These are phyloP conservation scores for Cryptococcus amylolentus DNA, from an alignment of 1,284 basidiomycete genomes.

Conservation along the genomic window DNA sequence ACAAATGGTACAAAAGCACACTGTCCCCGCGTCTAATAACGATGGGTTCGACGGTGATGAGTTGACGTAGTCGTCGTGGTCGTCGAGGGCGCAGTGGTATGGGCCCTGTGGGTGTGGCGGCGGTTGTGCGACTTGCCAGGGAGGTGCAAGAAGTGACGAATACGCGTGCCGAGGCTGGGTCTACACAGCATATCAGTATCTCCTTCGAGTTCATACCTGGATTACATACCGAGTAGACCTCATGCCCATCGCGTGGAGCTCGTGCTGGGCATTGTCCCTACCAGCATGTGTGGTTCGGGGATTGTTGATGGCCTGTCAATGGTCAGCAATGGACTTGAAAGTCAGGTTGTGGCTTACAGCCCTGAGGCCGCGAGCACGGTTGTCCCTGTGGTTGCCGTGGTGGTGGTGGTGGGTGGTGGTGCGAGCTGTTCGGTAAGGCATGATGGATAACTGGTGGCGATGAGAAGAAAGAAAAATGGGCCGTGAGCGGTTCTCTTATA, in stretches of 20 bases:
- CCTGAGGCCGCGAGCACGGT: conserved; percentile 17
- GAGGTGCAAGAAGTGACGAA: conserved; percentile 22
- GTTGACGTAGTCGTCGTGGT: too few relatives aligned
- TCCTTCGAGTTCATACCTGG: not conserved
- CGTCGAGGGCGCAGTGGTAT: too few relatives aligned
- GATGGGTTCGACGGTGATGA: too few relatives aligned
- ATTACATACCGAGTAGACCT: conserved; percentile 15
- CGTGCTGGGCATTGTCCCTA: conserved; percentile 15
- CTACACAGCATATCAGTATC: not conserved
- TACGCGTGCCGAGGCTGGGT: conserved; percentile 17
- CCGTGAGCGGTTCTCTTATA: not conserved
- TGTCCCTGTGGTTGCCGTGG: conserved; percentile 13
- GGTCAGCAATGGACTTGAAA: not conserved
- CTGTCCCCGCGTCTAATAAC: too few relatives aligned
- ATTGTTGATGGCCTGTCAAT: conserved; percentile 25
- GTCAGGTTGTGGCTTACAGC: conserved; percentile 10
- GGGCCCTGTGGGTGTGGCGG: not conserved
- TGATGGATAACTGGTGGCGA: not conserved
- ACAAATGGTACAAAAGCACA: too few relatives aligned
- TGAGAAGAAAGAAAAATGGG: not conserved
- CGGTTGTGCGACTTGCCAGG: conserved; percentile 18
- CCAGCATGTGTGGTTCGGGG: conserved; percentile 23
- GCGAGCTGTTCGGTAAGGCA: not conserved
- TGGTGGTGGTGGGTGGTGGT: conserved; percentile 8
- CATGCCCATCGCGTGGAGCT: conserved; percentile 21